These are phyloP conservation scores for Mollisiaceae sp. DNA, from an alignment of 2,329 filamentous ascomycete genomes.

Conservation along the genomic window DNA sequence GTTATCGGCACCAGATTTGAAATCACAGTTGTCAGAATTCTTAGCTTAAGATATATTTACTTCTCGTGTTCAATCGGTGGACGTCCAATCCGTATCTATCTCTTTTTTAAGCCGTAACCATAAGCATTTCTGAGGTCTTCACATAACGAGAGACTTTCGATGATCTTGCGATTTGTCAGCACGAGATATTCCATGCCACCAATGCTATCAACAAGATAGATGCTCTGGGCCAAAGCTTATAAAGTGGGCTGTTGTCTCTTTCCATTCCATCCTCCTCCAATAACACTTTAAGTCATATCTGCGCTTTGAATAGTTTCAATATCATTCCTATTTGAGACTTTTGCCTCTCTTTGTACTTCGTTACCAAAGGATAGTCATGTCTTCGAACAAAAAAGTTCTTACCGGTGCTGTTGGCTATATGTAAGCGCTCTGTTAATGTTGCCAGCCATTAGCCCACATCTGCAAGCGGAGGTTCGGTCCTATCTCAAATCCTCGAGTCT, in stretches of 20 bases:
- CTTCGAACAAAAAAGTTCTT: conserved; percentile 22
- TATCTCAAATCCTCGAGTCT: conserved; percentile 13
- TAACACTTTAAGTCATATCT: not conserved
- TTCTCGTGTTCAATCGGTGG: no score
- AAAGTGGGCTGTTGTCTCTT: not conserved
- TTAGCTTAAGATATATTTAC: no score
- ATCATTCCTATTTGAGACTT: not conserved
- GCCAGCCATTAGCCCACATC: not conserved
- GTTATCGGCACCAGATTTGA: no score
- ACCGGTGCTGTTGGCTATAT: conserved; percentile 32
- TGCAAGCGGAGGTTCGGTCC: conserved; percentile 1
- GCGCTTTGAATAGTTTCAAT: not conserved
- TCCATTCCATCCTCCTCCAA: not conserved
- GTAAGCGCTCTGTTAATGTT: conserved; percentile 1
- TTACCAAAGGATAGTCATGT: not conserved
- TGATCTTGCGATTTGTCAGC: no score
- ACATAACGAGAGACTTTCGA: no score
- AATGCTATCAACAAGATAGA: not conserved
- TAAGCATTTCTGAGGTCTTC: no score
- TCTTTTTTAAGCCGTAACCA: no score
- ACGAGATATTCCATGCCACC: no score
- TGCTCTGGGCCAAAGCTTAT: not conserved
- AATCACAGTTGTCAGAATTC: no score
- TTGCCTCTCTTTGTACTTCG: not conserved
- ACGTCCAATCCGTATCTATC: no score